These are phyloP conservation scores for Pelargonium australe DNA, from an alignment of 441 rosid genomes.

Conservation along the genomic window DNA sequence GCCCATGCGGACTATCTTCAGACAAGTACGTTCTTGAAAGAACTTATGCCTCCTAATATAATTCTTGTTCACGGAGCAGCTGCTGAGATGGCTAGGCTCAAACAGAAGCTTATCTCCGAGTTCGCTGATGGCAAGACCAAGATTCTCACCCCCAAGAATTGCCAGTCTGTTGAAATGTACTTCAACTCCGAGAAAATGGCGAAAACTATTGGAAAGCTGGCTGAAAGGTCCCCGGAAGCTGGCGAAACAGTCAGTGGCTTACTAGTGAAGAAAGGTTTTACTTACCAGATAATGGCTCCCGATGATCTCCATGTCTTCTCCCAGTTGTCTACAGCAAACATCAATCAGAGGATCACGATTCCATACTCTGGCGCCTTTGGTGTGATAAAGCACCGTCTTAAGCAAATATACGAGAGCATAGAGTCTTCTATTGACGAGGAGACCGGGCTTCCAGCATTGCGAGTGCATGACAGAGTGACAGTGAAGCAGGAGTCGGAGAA, in stretches of 20 bases:
- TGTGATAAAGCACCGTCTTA: slow-evolving; percentile 68
- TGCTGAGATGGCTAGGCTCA: slow-evolving; percentile 86
- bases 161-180: slow-evolving; percentile 76
- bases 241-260: slow-evolving; percentile 75
- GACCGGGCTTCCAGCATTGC: slow-evolving; percentile 51
- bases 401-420: slow-evolving; percentile 73
- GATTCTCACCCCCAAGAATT: slow-evolving; percentile 78
- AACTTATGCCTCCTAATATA: slow-evolving; percentile 89
- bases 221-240: slow-evolving; percentile 65
- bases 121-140: slow-evolving; percentile 68
- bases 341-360: slow-evolving; percentile 73
- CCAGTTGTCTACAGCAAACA: slow-evolving; percentile 73
- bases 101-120: slow-evolving; percentile 70
- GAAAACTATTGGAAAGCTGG: slow-evolving; percentile 73
- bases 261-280: slow-evolving; percentile 82
- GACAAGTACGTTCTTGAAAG: slow-evolving; percentile 81
- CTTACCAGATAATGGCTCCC: slow-evolving; percentile 91
- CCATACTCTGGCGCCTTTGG: slow-evolving; percentile 76
- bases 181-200: slow-evolving; percentile 91
- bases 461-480: slow-evolving; percentile 61
- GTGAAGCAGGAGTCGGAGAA: slow-evolving; percentile 77
- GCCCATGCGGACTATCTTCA: slow-evolving; percentile 93
- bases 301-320: slow-evolving; percentile 93
- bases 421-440: slow-evolving; percentile 75
- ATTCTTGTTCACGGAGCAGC: slow-evolving; percentile 92